phyloP scores from a whole-genome alignment of 2,329 filamentous ascomycete genomes.

The Claviceps sp. region DNA sequence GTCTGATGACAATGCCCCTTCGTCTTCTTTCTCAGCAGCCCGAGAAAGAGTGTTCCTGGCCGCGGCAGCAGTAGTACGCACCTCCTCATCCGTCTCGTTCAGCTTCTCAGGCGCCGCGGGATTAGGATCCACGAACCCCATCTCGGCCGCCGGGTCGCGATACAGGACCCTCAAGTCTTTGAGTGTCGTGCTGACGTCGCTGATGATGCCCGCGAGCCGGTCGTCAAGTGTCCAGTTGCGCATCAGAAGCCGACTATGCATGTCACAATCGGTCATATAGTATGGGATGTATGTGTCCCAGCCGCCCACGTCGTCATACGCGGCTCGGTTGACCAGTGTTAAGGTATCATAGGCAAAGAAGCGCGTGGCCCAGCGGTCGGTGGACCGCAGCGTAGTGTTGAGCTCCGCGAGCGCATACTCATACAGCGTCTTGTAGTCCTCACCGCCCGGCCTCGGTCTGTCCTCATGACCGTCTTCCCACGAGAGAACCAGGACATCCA shows the following conservation, averaged over 20 bases:
- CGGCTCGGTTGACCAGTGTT: constrained; percentile 39
- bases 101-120: constrained; percentile 16
- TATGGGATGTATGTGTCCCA: constrained; percentile 47
- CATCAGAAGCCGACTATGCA: constrained; percentile 36
- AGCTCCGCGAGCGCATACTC: constrained; percentile 24
- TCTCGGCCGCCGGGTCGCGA: constrained; percentile 23
- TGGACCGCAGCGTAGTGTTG: constrained; percentile 15
- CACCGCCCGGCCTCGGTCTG: constrained; percentile 19
- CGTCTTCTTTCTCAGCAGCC: neutral
- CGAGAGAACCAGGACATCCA: constrained; percentile 34
- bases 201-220: constrained; percentile 27
- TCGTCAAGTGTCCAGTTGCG: constrained; percentile 27
- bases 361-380: constrained; percentile 34
- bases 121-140: constrained; percentile 25
- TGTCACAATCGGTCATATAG: constrained; percentile 44
- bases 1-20: neutral
- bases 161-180: constrained; percentile 33
- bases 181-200: constrained; percentile 30
- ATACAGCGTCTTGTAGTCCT: constrained; percentile 28
- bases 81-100: neutral
- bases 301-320: constrained; percentile 35
- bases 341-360: constrained; percentile 48
- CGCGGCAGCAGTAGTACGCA: neutral
- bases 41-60: too few species aligned
- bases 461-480: constrained; percentile 25